Evolutionary conservation across 106 monocot genomes (phyloP).

Genomic region (Amphibolis antarctica): DNA sequence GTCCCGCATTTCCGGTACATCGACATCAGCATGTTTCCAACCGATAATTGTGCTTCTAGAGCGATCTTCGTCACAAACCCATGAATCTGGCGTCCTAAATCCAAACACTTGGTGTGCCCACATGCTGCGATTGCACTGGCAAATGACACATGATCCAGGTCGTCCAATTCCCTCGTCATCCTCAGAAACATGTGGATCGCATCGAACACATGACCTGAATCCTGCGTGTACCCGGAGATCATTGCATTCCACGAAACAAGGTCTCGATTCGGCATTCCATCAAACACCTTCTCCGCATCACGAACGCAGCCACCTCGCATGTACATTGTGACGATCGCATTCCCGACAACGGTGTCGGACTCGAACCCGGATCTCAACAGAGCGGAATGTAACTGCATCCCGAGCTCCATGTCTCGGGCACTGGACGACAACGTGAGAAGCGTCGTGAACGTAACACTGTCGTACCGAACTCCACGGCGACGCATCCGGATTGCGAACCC

Average conservation of each 20-base stretch:
- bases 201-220: slow-evolving; percentile 27
- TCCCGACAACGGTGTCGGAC: slow-evolving; percentile 44
- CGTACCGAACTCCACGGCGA: slow-evolving; percentile 31
- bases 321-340: slow-evolving; percentile 63
- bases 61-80: slow-evolving; percentile 33
- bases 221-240: slow-evolving; percentile 54
- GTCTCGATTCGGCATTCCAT: slow-evolving; percentile 50
- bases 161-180: slow-evolving; percentile 31
- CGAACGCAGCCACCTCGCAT: slow-evolving; percentile 15
- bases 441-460: slow-evolving; percentile 50
- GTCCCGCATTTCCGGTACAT: slow-evolving; percentile 55
- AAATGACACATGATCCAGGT: slow-evolving; percentile 48
- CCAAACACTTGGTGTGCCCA: slow-evolving; percentile 15
- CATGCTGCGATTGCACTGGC: slow-evolving; percentile 54
- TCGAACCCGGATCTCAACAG: slow-evolving; percentile 11
- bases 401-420: neutral
- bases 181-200: slow-evolving; percentile 34
- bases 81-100: slow-evolving; percentile 53
- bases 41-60: slow-evolving; percentile 18
- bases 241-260: slow-evolving; percentile 86
- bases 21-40: slow-evolving; percentile 72
- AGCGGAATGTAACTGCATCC: slow-evolving; percentile 7
- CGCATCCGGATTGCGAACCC: slow-evolving; percentile 35
- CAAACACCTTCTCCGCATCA: slow-evolving; percentile 47
- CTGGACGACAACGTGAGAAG: slow-evolving; percentile 34